Conservation (phyloP, 2,329 filamentous ascomycete genomes). For the Intubia oerlemansii region DNA sequence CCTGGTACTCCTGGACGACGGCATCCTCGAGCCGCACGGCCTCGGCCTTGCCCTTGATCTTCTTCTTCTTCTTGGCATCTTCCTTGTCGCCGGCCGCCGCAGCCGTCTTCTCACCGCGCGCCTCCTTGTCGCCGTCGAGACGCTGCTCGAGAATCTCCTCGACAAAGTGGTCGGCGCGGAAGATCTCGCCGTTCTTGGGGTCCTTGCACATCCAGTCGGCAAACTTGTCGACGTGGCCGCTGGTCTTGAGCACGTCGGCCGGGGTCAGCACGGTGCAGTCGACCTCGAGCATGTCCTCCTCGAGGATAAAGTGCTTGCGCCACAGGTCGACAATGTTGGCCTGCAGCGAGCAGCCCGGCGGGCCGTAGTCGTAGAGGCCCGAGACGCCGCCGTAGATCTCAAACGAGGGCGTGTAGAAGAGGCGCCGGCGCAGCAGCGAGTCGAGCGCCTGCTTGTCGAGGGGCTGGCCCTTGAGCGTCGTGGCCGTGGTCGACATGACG, state of each 20-base stretch:
- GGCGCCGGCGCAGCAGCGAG: constrained; percentile 63
- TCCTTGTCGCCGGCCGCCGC: constrained; percentile 38
- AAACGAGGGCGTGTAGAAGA: constrained; percentile 91
- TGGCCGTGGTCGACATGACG: constrained; percentile 17
- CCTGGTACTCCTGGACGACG: constrained; percentile 74
- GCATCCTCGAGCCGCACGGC: constrained; percentile 73
- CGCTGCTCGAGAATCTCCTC: constrained; percentile 80
- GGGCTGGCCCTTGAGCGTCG: constrained; percentile 73
- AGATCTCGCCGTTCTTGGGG: constrained; percentile 89
- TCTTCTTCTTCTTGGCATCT: constrained; percentile 45
- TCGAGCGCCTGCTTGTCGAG: constrained; percentile 70
- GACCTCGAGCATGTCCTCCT: constrained; percentile 89
- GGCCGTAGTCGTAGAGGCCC: constrained; percentile 85
- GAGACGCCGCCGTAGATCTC: constrained; percentile 85
- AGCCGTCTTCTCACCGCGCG: constrained; percentile 47
- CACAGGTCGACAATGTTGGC: constrained; percentile 75
- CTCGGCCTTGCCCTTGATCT: constrained; percentile 70
- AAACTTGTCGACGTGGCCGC: constrained; percentile 93
- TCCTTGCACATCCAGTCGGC: constrained; percentile 99
- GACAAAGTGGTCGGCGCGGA: constrained; percentile 89
- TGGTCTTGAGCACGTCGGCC: constrained; percentile 82
- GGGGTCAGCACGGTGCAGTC: constrained; percentile 91
- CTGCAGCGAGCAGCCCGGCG: constrained; percentile 68
- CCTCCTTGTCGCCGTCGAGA: constrained; percentile 79
- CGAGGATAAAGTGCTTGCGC: constrained; percentile 83